These are phyloP conservation scores for Cryptococcus sp. DNA, from an alignment of 1,284 basidiomycete species.

Conservation along the genomic window DNA sequence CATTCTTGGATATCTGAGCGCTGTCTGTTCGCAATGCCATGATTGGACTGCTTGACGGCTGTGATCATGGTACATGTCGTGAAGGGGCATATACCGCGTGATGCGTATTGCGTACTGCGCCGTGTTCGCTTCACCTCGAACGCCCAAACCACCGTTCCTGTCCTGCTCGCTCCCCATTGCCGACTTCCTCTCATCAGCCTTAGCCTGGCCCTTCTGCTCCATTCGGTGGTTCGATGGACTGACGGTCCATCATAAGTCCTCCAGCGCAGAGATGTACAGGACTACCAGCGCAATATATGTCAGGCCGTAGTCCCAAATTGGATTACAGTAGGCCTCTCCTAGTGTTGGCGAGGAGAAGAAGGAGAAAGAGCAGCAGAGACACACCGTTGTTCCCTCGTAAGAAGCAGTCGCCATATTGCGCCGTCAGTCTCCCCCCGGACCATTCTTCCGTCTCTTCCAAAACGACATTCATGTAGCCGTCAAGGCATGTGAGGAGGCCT, in stretches of 20 bases:
- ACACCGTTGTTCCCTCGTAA: constrained; percentile 95
- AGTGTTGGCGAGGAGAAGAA: not conserved
- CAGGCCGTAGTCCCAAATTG: not conserved
- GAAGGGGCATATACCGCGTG: not conserved
- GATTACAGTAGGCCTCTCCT: no score
- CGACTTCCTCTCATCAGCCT: not conserved
- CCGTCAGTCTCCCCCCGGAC: constrained; percentile 81
- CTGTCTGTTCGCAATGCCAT: no score
- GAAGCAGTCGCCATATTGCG: constrained; percentile 91
- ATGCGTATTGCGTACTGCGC: not conserved
- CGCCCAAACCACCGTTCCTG: not conserved
- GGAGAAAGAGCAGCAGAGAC: constrained; percentile 36
- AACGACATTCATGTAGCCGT: constrained; percentile 99
- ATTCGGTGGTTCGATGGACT: no score
- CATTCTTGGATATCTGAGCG: no score
- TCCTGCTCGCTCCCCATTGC: not conserved
- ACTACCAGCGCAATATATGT: constrained; percentile 34
- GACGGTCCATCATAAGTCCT: constrained; percentile 44
- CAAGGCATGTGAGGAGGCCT: constrained; percentile 94
- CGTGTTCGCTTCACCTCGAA: not conserved
- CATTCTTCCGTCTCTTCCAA: constrained; percentile 95
- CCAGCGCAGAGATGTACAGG: constrained; percentile 58
- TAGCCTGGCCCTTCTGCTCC: no score
- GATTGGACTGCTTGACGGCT: not conserved
- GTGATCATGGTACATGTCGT: no score